Conservation (phyloP, 768 basidiomycete genomes). For the Imleria badia region DNA sequence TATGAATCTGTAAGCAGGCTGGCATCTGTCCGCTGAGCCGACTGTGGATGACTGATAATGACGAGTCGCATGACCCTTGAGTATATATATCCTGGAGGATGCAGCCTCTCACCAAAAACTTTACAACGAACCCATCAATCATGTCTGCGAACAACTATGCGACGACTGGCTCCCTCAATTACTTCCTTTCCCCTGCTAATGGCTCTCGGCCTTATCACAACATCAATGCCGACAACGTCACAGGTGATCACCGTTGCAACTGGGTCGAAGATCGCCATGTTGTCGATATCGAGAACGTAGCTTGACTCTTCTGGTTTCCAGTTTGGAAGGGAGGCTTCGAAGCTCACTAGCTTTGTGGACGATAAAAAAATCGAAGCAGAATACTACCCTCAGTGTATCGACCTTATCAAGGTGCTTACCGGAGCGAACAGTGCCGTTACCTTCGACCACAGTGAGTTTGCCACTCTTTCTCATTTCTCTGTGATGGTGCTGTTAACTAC, state of each 20-base stretch:
- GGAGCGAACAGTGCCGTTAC: conserved; percentile 40
- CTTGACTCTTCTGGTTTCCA: conserved; percentile 40
- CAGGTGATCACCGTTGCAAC: conserved; percentile 19
- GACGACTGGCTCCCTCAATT: conserved; percentile 21
- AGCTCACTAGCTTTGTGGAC: conserved; percentile 33
- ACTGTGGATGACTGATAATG: not conserved
- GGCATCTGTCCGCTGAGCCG: not conserved
- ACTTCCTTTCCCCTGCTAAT: conserved; percentile 17
- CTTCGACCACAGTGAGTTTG: conserved; percentile 41
- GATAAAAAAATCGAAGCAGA: conserved; percentile 36
- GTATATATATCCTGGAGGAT: conserved; percentile 28
- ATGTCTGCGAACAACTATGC: conserved; percentile 16
- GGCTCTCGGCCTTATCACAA: conserved; percentile 16
- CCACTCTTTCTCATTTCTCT: not conserved
- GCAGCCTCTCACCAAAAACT: conserved; percentile 28
- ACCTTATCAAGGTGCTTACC: conserved; percentile 38
- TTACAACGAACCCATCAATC: not conserved
- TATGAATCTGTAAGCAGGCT: not conserved
- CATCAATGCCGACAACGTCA: conserved; percentile 18
- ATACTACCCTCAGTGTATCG: conserved; percentile 41
- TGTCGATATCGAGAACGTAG: conserved; percentile 31
- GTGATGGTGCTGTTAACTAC: not conserved
- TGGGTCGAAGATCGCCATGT: conserved; percentile 13
- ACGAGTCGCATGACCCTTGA: not conserved
- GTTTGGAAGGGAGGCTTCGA: conserved; percentile 23